A percentile compares a stretch with the other conserved stretches of the same genome.
These are phyloP conservation scores for Pyrenophora teres DNA, from an alignment of 2,329 filamentous ascomycete species.

Conservation along the genomic window DNA sequence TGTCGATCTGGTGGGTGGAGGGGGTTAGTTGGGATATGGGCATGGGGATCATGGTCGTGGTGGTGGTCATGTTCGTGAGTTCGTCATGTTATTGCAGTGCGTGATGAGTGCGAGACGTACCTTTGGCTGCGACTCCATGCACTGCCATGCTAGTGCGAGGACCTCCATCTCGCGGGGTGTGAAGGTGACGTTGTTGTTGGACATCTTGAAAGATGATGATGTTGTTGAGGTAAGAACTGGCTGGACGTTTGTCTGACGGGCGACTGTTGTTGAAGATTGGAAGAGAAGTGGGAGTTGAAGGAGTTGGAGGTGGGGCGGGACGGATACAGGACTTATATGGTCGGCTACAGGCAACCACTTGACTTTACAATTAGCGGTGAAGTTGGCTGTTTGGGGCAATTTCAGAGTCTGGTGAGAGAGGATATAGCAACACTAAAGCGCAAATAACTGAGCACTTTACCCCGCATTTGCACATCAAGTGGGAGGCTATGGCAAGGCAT, in stretches of 20 bases:
- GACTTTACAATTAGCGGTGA: constrained; percentile 2
- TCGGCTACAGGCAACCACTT: background rate
- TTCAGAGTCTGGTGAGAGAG: constrained; percentile 13
- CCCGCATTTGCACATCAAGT: background rate
- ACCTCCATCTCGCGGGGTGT: constrained; percentile 36
- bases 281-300: background rate
- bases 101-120: constrained; percentile 16
- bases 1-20: constrained; percentile 16
- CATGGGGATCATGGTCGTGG: background rate
- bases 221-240: constrained; percentile 1
- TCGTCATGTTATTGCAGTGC: background rate
- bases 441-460: background rate
- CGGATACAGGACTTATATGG: background rate
- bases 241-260: background rate
- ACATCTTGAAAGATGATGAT: constrained; percentile 13
- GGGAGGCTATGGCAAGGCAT: background rate
- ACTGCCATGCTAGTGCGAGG: constrained; percentile 43
- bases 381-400: background rate
- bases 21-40: constrained; percentile 6
- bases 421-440: constrained; percentile 9
- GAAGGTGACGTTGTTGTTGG: constrained; percentile 15
- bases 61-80: background rate
- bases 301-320: background rate
- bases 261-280: constrained; percentile 2
- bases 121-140: constrained; percentile 41